Evolutionary conservation across 441 rosid genomes (phyloP), one percentile per base, ranked within the genome.

Genomic region (Arabidopsis hybrid): DNA sequence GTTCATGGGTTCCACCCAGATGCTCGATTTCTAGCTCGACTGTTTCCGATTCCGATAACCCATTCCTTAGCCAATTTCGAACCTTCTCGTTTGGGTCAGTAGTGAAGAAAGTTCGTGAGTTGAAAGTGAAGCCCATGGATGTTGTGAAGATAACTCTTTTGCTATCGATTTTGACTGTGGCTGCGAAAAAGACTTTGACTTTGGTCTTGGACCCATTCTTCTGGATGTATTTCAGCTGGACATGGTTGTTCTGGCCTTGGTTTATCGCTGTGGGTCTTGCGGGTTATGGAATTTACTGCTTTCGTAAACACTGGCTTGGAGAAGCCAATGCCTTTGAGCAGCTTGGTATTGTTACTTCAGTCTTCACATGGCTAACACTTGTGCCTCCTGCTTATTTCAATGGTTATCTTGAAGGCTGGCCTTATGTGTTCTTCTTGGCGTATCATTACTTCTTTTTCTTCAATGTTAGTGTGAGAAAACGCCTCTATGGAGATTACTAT

Each of bases 161-260:
- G 62, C 69, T 89, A 26, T 85, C 95, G 32, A 26, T 83, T 81
- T 72, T 85, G 52, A 71, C 84, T 72, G 83, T 91, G 71, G 85
- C 85, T 43, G 63, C 85, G 3, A 93, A 86, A 81, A 83, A 88
- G 96, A 60, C 82, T 1, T 77, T 69, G 71, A 84, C 76, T 53
- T 76, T 85, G 80, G 61, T 75, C 11, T 70, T 86, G 38, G 83
- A 83, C 74, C 97, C 97, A 3, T 91, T 91, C 78, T 90, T 91
- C 77, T 91, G 95, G 95, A 83, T 88, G 91, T 89, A 91, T 82
- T 90, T 91, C 71, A 90, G 93, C 90, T 88, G 96, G 96, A 84
- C 86, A 50, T 91, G 93, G 97, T 47, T 91, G 80, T 90, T 94
- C 81, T 90, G 97, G 98, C 97, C 98, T 21, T 90, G 93, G 97